Base-by-base conservation (phyloP, 192 early-diverging fungal genomes). In the Coemansia sp. region DNA sequence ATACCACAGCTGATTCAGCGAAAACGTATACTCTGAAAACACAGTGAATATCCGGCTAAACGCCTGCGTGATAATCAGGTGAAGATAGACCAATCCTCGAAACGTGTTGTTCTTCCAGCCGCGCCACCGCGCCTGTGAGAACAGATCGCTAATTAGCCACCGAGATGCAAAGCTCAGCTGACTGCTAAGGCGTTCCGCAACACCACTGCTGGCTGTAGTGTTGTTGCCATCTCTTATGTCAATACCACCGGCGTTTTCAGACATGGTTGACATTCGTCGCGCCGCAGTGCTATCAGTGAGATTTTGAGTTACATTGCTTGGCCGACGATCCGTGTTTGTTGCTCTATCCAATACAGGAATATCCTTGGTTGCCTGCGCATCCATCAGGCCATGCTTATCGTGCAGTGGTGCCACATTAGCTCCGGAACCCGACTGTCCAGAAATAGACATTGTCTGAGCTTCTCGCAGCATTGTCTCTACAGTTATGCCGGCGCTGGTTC, bases 21-120 rank as follows among this genome's bases (percentile, higher is more conserved):
- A 81, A 62, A 81, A 81, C 25, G 78, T 81, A 69, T 81, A 81
- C 69, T 81, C 73, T 11, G 72, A 74, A 43, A 81, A 75, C 62
- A 75, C 52, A 7, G 69, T 65, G 54, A 75, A 65, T 16, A 75
- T 75, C n/a, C 72, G 68, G 45, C 65, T 69, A 37, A 81, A 72
- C 16, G 78, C 65, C 65, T 81, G 78, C 11, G 53, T 68, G 26
- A 81, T 48, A 7, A 81, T 81, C 53, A 81, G 73, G 62, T 81
- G 78, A 45, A 75, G 50, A 35, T 81, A 81, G 4, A 81, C 66
- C 43, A 75, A 60, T 0, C 78, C 65, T 10, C 78, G 72, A 54
- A 74, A 31, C 43, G 69, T 75, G 59, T 81, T 72, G 73, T 71
- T 75, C 22, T 69, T 64, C 78, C 78, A 81, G 19, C 78, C 78